phyloP scores from a whole-genome alignment of 2,329 filamentous ascomycete species.

The Penicillium sp. region DNA sequence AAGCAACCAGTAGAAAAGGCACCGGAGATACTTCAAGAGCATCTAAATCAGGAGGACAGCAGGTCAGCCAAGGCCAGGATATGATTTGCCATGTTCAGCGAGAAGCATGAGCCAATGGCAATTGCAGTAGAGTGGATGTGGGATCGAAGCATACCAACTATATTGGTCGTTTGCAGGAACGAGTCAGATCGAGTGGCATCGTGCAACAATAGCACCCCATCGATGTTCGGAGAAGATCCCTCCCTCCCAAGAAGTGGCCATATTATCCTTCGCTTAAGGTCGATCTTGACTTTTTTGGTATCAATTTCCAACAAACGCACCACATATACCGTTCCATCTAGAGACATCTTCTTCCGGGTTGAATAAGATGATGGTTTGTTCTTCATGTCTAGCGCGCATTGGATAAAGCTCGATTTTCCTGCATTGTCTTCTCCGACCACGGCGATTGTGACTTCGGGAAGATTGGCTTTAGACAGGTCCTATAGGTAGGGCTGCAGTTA shows the following conservation, averaged over 20 bases:
- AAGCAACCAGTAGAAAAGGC: constrained; percentile 75
- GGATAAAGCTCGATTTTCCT: constrained; percentile 57
- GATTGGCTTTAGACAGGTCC: constrained; percentile 24
- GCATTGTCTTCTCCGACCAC: constrained; percentile 51
- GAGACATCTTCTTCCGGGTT: constrained; percentile 50
- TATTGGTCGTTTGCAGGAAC: constrained; percentile 65
- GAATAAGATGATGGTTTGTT: constrained; percentile 36
- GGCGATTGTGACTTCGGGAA: constrained; percentile 54
- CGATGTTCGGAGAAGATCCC: constrained; percentile 65
- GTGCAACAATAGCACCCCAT: constrained; percentile 80
- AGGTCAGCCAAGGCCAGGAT: neutral
- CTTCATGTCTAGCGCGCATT: constrained; percentile 51
- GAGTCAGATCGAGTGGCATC: constrained; percentile 75
- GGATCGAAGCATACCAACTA: constrained; percentile 56
- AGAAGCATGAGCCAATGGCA: constrained; percentile 8
- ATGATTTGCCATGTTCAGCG: constrained; percentile 4
- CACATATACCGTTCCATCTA: constrained; percentile 51
- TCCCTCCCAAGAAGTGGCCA: constrained; percentile 56
- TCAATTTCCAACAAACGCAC: constrained; percentile 55
- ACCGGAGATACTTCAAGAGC: constrained; percentile 65
- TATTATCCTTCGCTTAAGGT: constrained; percentile 42
- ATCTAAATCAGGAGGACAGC: constrained; percentile 46
- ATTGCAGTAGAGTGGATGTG: constrained; percentile 37
- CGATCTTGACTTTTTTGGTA: constrained; percentile 48
- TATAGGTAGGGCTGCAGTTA: constrained; percentile 12